Evolutionary conservation across 2,329 filamentous ascomycete genomes (phyloP).

Genomic region (Tolypocladium tundrense): DNA sequence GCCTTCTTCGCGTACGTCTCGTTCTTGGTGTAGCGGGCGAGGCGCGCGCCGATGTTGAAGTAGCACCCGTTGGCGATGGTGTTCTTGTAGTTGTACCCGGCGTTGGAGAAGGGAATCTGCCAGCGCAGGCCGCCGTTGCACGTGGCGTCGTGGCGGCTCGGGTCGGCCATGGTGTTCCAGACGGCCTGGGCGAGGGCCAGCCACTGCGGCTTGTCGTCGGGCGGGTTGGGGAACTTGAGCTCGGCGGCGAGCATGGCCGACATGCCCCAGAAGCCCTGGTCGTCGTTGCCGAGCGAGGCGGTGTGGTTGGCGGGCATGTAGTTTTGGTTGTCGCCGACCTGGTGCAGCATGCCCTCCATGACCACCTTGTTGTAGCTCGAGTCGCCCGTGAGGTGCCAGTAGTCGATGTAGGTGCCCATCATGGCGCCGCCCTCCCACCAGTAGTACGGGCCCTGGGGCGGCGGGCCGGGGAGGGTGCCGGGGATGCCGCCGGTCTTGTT

Average conservation of each 20-base stretch:
- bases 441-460: conserved; percentile 45
- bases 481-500: conserved; percentile 41
- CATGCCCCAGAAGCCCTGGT: conserved; percentile 62
- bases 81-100: conserved; percentile 69
- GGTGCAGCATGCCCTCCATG: conserved; percentile 45
- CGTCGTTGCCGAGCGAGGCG: conserved; percentile 54
- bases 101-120: conserved; percentile 68
- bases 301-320: conserved; percentile 53
- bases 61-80: conserved; percentile 53
- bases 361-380: conserved; percentile 49
- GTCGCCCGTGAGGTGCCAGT: conserved; percentile 60
- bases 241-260: conserved; percentile 59
- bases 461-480: conserved; percentile 47
- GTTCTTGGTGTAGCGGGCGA: conserved; percentile 62
- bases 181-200: conserved; percentile 59
- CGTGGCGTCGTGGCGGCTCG: conserved; percentile 51
- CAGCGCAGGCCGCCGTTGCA: conserved; percentile 65
- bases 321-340: conserved; percentile 44
- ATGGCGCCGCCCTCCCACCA: conserved; percentile 67
- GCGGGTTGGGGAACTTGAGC: conserved; percentile 50
- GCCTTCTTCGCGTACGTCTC: conserved; percentile 54
- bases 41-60: conserved; percentile 56
- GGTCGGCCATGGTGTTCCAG: conserved; percentile 49
- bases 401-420: conserved; percentile 60
- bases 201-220: conserved; percentile 44